These are phyloP conservation scores for Pseudocercospora cruenta DNA, from an alignment of 2,329 filamentous ascomycete genomes.

Conservation along the genomic window DNA sequence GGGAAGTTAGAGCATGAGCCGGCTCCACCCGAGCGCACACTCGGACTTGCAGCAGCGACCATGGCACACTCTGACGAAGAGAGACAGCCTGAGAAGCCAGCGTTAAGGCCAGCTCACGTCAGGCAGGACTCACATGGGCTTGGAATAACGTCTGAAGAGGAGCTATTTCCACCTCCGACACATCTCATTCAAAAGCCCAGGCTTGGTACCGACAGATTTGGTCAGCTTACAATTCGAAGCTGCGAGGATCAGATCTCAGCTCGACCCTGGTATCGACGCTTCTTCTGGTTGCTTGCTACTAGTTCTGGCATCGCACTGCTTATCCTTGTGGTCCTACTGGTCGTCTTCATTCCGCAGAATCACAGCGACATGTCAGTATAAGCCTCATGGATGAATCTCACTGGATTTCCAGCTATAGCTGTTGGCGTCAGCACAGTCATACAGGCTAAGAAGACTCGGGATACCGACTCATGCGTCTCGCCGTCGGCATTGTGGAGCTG, in stretches of 20 bases:
- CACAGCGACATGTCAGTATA: conserved; percentile 46
- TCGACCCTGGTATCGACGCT: conserved; percentile 34
- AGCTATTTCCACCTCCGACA: conserved; percentile 31
- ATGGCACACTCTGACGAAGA: conserved; percentile 20
- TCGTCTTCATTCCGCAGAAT: conserved; percentile 48
- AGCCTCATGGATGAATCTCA: conserved; percentile 78
- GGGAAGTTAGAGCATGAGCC: conserved; percentile 30
- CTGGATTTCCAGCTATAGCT: conserved; percentile 82
- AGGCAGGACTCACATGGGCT: conserved; percentile 33
- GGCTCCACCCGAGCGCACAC: conserved; percentile 22
- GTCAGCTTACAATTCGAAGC: conserved; percentile 37
- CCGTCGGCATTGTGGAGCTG: conserved; percentile 85
- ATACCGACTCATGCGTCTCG: conserved; percentile 60
- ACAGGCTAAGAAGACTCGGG: conserved; percentile 69
- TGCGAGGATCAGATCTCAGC: conserved; percentile 21
- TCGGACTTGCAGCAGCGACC: conserved; percentile 23
- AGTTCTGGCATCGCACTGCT: conserved; percentile 41
- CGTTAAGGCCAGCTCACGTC: conserved; percentile 21
- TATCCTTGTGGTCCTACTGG: conserved; percentile 43
- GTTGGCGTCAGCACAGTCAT: conserved; percentile 80
- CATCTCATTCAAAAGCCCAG: conserved; percentile 29
- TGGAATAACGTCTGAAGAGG: conserved; percentile 27
- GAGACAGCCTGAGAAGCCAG: conserved; percentile 18
- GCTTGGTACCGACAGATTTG: conserved; percentile 35
- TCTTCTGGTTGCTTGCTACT: conserved; percentile 34